Base-by-base conservation (phyloP, 352 stramenopile species). In the Stramenopiles sp. region DNA sequence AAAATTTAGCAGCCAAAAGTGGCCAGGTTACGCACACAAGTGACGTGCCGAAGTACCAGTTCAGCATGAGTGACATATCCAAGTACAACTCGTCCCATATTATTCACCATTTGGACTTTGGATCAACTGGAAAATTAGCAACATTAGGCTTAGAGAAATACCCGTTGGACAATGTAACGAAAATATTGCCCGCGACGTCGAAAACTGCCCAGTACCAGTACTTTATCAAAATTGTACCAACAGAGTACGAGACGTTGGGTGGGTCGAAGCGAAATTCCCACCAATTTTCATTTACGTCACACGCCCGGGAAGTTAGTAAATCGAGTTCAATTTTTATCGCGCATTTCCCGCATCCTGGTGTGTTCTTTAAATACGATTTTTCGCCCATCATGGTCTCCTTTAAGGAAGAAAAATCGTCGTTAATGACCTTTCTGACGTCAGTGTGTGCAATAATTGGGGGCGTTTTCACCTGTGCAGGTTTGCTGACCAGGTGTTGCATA, bases 381-480 rank as follows among this genome's bases (percentile, higher is more conserved):
- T 53, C 43, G 12, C 43, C 43, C 12, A 53, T 53, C 43, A 53
- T 53, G 43, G 43, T 53, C 25, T 25, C 12, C 12, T 53, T 53
- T 53, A 25, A 12, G 25, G 43, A 53, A 53, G 43, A 53, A 25
- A 12, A 25, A 53, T 18, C 12, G 78, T 85, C 84, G 78, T 96
- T 94, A 83, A 96, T 96, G 81, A 89, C 96, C 81, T 97, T 96
- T 77, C 75, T 96, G 74, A 97, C 92, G 68, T 94, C 89, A 49
- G 79, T 93, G 30, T 94, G 93, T 81, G 92, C 91, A 63, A 96
- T 97, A 75, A 91, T 97, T 75, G 92, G 92, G 49, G 92, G 92
- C 32, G 94, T 93, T 37, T 97, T 97, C 79, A 97, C 90, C 12
- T 53, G 43, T 53, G 43, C 43, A 18, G 43, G 43, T 18, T 25